Conservation (phyloP, 140 eudicot genomes). For the Stevia rebaudiana region DNA sequence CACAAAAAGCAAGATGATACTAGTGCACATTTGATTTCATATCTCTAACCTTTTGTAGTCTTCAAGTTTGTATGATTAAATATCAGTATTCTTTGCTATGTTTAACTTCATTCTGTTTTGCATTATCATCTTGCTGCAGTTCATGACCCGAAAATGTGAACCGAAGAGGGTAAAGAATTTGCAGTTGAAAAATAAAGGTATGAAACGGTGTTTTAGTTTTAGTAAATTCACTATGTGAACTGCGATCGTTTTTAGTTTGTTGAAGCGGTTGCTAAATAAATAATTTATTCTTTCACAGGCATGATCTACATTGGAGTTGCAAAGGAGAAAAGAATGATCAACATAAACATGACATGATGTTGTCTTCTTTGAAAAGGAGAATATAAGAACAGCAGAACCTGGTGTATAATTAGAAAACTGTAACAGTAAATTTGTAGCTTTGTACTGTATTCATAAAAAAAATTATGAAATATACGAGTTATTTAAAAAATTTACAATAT, state of each 20-base stretch:
- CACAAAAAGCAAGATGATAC: no score
- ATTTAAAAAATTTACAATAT: not conserved
- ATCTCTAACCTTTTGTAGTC: no score
- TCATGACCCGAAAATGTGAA: slow-evolving; percentile 86
- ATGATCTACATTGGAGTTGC: slow-evolving; percentile 81
- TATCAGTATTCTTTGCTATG: no score
- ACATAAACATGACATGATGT: slow-evolving; percentile 76
- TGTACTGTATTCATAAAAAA: not conserved
- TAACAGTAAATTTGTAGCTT: not conserved
- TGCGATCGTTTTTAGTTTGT: not conserved
- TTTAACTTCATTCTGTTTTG: no score
- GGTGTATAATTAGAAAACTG: slow-evolving; percentile 23
- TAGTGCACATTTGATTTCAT: no score
- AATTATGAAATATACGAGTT: not conserved
- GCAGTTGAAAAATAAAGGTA: slow-evolving; percentile 68
- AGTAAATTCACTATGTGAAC: not conserved
- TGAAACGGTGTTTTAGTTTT: not conserved
- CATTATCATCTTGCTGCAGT: no score
- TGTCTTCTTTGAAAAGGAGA: slow-evolving; percentile 80
- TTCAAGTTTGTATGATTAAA: no score
- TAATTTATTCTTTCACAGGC: slow-evolving; percentile 45
- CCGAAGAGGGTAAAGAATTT: slow-evolving; percentile 47
- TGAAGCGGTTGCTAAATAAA: not conserved
- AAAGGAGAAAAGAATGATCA: slow-evolving; percentile 80
- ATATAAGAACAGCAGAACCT: slow-evolving; percentile 75